A percentile compares a stretch with the other conserved stretches of the same genome.
Evolutionary conservation across 164 flowering plant genomes (phyloP).

Genomic region (Chimonanthus salicifolius): DNA sequence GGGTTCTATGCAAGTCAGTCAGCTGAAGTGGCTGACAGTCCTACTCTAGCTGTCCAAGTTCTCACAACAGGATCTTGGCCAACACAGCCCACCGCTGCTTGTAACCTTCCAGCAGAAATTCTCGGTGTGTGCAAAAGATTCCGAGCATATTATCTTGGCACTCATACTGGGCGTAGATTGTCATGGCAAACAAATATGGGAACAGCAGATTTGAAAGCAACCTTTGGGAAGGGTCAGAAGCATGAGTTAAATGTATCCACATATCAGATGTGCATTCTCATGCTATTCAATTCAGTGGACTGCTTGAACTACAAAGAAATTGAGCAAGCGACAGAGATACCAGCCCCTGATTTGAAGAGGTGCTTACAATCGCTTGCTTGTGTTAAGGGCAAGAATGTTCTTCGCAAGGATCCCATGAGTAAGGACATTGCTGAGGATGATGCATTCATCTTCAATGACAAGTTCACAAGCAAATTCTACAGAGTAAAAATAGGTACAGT

Average conservation of each 20-base stretch:
- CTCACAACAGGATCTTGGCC: constrained; percentile 72
- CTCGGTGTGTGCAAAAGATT: constrained; percentile 48
- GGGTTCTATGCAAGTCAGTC: constrained; percentile 46
- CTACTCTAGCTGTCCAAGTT: constrained; percentile 61
- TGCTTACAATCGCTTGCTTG: constrained; percentile 59
- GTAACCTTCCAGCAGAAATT: constrained; percentile 67
- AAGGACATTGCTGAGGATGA: constrained; percentile 89
- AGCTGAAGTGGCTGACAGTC: constrained; percentile 58
- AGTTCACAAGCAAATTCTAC: constrained; percentile 74
- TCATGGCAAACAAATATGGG: constrained; percentile 68
- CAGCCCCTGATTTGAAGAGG: constrained; percentile 51
- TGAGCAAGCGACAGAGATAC: constrained; percentile 62
- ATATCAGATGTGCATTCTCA: constrained; percentile 62
- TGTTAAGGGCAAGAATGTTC: constrained; percentile 72
- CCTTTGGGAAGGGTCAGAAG: constrained; percentile 75
- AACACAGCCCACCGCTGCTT: constrained; percentile 49
- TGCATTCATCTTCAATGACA: constrained; percentile 72
- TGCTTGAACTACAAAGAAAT: constrained; percentile 41
- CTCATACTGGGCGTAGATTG: constrained; percentile 52
- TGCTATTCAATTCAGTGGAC: constrained; percentile 53
- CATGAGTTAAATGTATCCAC: constrained; percentile 93
- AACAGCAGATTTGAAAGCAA: constrained; percentile 46
- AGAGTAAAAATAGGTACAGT: constrained; percentile 95
- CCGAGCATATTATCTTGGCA: constrained; percentile 48
- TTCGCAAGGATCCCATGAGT: constrained; percentile 91